Evolutionary conservation across 805 yeast genomes (phyloP).

Genomic region (Pichia kluyveri): DNA sequence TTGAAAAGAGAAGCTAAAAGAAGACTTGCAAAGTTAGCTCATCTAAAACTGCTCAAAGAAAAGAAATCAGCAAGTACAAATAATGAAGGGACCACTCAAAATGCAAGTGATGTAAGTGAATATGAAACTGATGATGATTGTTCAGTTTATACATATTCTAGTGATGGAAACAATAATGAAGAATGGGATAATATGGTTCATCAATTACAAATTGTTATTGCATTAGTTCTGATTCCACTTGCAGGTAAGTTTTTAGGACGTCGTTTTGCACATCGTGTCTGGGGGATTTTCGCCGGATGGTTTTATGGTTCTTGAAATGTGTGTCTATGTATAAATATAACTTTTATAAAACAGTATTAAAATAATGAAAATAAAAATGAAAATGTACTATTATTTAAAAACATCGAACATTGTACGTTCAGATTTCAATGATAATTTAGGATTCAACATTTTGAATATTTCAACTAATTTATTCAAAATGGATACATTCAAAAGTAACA

Average conservation of each 20-base stretch:
- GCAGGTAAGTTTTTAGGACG: conserved; percentile 63
- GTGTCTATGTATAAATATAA: conserved; percentile 1
- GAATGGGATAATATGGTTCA: conserved; percentile 67
- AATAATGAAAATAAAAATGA: not conserved
- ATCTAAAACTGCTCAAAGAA: conserved; percentile 1
- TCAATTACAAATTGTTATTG: conserved; percentile 50
- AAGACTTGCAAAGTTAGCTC: conserved; percentile 1
- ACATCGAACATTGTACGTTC: not conserved
- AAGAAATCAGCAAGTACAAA: not conserved
- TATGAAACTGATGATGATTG: conserved; percentile 10
- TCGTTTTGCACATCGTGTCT: conserved; percentile 35
- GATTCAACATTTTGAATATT: conserved; percentile 19
- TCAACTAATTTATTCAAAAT: conserved; percentile 22
- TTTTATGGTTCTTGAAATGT: conserved; percentile 1
- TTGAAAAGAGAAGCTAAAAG: not conserved
- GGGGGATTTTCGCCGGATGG: conserved; percentile 23
- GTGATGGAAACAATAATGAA: conserved; percentile 34
- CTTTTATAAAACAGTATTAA: too few species aligned
- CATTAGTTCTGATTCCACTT: conserved; percentile 54
- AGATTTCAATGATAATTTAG: conserved; percentile 9
- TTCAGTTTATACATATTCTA: conserved; percentile 25
- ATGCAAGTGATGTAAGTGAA: not conserved
- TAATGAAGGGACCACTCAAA: not conserved
- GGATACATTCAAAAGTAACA: conserved; percentile 21
- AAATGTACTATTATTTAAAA: not conserved